Percentiles rank a stretch among this genome's conserved stretches.
phyloP scores from a whole-genome alignment of 495 filamentous ascomycete species.

The Aspergillus heteromorphus region DNA sequence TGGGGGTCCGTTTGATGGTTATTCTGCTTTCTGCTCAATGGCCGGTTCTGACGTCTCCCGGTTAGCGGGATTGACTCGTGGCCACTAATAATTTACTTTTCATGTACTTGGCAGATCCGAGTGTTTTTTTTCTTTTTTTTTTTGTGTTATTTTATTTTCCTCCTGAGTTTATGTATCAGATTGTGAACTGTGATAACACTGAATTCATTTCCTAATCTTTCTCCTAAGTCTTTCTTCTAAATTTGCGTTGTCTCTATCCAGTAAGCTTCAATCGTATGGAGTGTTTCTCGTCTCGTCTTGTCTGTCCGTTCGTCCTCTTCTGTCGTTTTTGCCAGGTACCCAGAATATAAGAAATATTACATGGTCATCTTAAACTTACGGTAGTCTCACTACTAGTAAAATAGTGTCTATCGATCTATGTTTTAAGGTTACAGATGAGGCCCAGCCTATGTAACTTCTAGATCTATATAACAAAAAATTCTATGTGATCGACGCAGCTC shows the following conservation, averaged over 20 bases:
- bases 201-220: background rate
- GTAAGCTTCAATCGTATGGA: too few relatives aligned
- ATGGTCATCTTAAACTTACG: too few relatives aligned
- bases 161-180: slow-evolving; percentile 11
- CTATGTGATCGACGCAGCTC: slow-evolving; percentile 26
- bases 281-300: too few relatives aligned
- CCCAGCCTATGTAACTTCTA: too few relatives aligned
- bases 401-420: too few relatives aligned
- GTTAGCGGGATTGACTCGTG: slow-evolving; percentile 49
- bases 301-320: too few relatives aligned
- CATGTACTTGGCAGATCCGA: slow-evolving; percentile 14
- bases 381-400: too few relatives aligned
- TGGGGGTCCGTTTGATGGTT: slow-evolving; percentile 15
- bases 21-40: slow-evolving; percentile 17
- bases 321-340: too few relatives aligned
- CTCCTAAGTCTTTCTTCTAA: too few relatives aligned
- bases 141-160: slow-evolving; percentile 8
- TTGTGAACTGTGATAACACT: slow-evolving; percentile 2
- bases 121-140: slow-evolving; percentile 8
- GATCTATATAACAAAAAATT: background rate
- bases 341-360: too few relatives aligned
- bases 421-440: too few relatives aligned
- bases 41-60: slow-evolving; percentile 55
- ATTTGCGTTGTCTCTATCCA: too few relatives aligned
- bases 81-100: slow-evolving; percentile 25